Conservation (phyloP, 2,329 filamentous ascomycete genomes). For the Penicillium sp. region DNA sequence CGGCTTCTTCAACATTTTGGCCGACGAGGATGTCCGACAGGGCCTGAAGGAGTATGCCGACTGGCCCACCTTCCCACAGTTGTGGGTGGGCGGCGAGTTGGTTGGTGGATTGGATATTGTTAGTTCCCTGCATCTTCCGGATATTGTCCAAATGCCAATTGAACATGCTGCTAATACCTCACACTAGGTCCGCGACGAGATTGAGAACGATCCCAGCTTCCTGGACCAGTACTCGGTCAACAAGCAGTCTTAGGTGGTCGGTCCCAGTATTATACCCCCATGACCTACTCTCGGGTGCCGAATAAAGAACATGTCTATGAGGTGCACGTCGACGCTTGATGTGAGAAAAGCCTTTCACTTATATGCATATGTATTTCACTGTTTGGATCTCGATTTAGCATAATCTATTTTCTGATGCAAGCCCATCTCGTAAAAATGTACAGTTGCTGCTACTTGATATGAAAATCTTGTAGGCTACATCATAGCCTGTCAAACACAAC, state of each 20-base stretch:
- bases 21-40: constrained; percentile 95
- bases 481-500: neutral
- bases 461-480: neutral
- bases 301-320: constrained; percentile 19
- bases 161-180: constrained; percentile 12
- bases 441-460: neutral
- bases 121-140: constrained; percentile 45
- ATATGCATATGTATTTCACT: constrained; percentile 7
- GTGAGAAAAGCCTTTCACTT: constrained; percentile 9
- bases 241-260: constrained; percentile 28
- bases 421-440: neutral
- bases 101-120: constrained; percentile 96
- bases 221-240: constrained; percentile 68
- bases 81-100: constrained; percentile 88
- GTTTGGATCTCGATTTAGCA: neutral
- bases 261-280: constrained; percentile 24
- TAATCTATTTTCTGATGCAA: neutral
- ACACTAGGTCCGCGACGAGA: constrained; percentile 84
- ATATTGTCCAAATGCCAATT: neutral
- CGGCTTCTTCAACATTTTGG: constrained; percentile 98
- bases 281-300: constrained; percentile 13
- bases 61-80: constrained; percentile 96
- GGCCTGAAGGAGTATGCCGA: constrained; percentile 97
- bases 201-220: constrained; percentile 80
- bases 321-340: constrained; percentile 21